Conservation (phyloP, 768 basidiomycete species). For the Lentinus tigrinus region DNA sequence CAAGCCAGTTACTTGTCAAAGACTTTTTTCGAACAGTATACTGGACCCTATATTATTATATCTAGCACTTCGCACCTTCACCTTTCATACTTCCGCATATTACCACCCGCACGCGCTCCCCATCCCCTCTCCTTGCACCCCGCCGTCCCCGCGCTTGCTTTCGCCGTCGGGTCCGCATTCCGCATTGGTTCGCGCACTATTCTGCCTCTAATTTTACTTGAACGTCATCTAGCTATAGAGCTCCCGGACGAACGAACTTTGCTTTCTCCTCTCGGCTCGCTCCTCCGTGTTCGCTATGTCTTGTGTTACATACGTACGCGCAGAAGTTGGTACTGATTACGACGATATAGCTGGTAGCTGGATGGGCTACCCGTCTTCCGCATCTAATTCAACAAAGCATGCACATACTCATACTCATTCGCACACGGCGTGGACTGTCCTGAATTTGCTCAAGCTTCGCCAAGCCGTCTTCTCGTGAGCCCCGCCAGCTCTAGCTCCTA, state of each 20-base stretch:
- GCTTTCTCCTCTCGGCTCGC: neutral
- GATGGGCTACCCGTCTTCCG: too few relatives aligned
- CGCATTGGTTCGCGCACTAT: neutral
- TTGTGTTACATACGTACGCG: too few relatives aligned
- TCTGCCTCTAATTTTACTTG: neutral
- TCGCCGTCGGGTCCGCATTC: neutral
- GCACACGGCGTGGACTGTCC: too few relatives aligned
- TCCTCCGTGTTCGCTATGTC: too few relatives aligned
- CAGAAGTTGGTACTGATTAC: too few relatives aligned
- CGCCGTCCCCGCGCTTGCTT: neutral
- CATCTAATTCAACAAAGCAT: too few relatives aligned
- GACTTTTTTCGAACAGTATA: conserved; percentile 14
- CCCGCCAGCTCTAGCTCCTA: too few relatives aligned
- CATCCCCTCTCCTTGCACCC: neutral
- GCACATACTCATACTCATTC: too few relatives aligned
- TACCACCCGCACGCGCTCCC: neutral
- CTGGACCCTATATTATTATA: conserved; percentile 21
- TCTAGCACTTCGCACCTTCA: neutral
- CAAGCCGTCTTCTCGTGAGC: too few relatives aligned
- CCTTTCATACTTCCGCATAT: too few relatives aligned
- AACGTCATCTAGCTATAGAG: neutral
- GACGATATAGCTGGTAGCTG: too few relatives aligned
- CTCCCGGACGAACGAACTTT: neutral
- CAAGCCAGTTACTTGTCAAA: conserved; percentile 4
- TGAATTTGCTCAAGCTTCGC: too few relatives aligned